phyloP scores from a whole-genome alignment of 2,329 filamentous ascomycete genomes.

The Ascocoryne sarcoides region DNA sequence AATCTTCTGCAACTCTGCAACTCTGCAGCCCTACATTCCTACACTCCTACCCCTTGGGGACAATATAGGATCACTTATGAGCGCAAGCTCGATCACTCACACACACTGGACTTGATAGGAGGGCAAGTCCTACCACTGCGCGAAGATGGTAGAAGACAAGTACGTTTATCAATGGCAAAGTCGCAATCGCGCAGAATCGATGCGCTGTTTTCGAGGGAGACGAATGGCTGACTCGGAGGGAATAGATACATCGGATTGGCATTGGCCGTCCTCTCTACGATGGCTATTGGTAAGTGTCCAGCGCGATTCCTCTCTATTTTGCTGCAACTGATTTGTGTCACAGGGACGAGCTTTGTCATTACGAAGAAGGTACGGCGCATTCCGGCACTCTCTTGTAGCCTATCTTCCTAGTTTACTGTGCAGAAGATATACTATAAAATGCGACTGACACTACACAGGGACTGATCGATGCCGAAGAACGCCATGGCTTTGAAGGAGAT shows the following conservation, averaged over 20 bases:
- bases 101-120: conserved; percentile 19
- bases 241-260: conserved; percentile 67
- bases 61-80: conserved; percentile 7
- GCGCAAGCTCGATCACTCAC: conserved; percentile 20
- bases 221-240: conserved; percentile 16
- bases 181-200: conserved; percentile 2
- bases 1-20: conserved; percentile 1
- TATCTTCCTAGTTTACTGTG: neutral
- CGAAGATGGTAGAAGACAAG: conserved; percentile 38
- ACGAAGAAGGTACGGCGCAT: conserved; percentile 75
- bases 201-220: conserved; percentile 1
- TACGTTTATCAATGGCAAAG: conserved; percentile 23
- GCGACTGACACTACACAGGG: conserved; percentile 45
- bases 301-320: conserved; percentile 8
- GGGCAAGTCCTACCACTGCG: conserved; percentile 11
- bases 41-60: neutral
- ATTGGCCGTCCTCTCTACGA: conserved; percentile 64
- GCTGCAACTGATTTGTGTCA: conserved; percentile 1
- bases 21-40: conserved; percentile 5
- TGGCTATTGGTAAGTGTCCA: conserved; percentile 59
- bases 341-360: conserved; percentile 95
- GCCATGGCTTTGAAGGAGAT: conserved; percentile 93
- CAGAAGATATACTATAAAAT: neutral
- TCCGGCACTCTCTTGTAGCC: neutral
- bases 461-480: conserved; percentile 80